Conservation (phyloP, 176 grass and related monocot genomes). For the Avena eriantha region DNA sequence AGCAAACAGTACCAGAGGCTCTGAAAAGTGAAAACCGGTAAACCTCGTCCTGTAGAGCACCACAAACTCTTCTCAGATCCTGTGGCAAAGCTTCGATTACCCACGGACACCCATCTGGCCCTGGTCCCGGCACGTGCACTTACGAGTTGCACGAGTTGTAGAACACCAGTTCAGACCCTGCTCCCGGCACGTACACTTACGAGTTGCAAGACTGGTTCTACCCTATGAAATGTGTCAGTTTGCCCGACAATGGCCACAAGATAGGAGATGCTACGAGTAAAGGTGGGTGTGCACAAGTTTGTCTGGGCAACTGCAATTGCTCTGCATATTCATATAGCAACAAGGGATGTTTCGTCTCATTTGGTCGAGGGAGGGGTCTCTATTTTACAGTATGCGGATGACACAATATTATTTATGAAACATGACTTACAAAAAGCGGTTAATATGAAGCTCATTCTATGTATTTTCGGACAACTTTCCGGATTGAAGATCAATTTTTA, state of each 20-base stretch:
- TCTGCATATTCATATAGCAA: conserved; percentile 18
- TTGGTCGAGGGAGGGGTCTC: too few relatives aligned
- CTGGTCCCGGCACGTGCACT: conserved; percentile 37
- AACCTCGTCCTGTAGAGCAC: too few relatives aligned
- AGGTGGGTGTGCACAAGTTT: neutral
- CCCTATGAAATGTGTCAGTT: neutral
- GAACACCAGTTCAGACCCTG: conserved; percentile 35
- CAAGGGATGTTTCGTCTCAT: neutral
- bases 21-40: too few relatives aligned
- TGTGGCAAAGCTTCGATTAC: conserved; percentile 72
- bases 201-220: conserved; percentile 29
- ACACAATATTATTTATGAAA: too few relatives aligned
- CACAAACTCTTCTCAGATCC: conserved; percentile 19
- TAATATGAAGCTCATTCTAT: too few relatives aligned
- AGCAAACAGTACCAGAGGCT: too few relatives aligned
- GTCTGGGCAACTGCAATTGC: neutral
- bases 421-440: too few relatives aligned
- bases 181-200: conserved; percentile 32
- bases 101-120: conserved; percentile 43
- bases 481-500: too few relatives aligned
- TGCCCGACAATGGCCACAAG: neutral
- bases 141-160: conserved; percentile 39
- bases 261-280: neutral
- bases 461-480: too few relatives aligned
- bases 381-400: too few relatives aligned